These are phyloP conservation scores for Metschnikowia lunata DNA, from an alignment of 805 yeast species.

Conservation along the genomic window DNA sequence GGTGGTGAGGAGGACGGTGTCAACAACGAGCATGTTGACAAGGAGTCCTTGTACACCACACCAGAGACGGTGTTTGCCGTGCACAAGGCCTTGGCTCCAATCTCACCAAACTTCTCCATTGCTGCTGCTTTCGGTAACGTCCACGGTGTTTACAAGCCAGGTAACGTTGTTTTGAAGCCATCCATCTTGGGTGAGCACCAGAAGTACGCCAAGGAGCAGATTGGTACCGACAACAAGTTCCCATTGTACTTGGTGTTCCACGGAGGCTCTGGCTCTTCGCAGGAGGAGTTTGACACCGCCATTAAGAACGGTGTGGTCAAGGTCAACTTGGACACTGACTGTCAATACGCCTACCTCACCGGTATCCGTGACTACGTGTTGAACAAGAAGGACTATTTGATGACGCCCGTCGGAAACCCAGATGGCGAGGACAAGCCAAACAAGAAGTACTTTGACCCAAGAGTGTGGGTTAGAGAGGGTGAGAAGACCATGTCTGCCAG, in stretches of 20 bases:
- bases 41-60: conserved; percentile 85
- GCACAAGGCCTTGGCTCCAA: conserved; percentile 81
- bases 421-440: conserved; percentile 98
- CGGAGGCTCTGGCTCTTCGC: conserved; percentile 99
- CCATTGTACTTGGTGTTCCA: conserved; percentile 98
- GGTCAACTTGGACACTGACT: conserved; percentile 98
- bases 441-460: conserved; percentile 99
- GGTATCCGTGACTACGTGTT: conserved; percentile 98
- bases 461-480: conserved; percentile 99
- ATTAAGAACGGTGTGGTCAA: conserved; percentile 93
- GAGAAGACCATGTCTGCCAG: conserved; percentile 95
- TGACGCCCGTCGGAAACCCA: conserved; percentile 95
- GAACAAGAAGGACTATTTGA: conserved; percentile 90
- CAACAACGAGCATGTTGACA: conserved; percentile 90
- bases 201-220: conserved; percentile 70
- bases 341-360: conserved; percentile 93
- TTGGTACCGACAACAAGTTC: conserved; percentile 46
- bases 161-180: conserved; percentile 92
- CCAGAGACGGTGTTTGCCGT: conserved; percentile 94
- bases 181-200: conserved; percentile 95
- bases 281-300: conserved; percentile 85
- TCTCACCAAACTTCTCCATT: conserved; percentile 96
- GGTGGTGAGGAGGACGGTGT: conserved; percentile 98
- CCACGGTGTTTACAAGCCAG: conserved; percentile 99
- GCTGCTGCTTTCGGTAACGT: conserved; percentile 99